Evolutionary conservation across 2,329 filamentous ascomycete genomes (phyloP).

Genomic region (Aureobasidium sp.): DNA sequence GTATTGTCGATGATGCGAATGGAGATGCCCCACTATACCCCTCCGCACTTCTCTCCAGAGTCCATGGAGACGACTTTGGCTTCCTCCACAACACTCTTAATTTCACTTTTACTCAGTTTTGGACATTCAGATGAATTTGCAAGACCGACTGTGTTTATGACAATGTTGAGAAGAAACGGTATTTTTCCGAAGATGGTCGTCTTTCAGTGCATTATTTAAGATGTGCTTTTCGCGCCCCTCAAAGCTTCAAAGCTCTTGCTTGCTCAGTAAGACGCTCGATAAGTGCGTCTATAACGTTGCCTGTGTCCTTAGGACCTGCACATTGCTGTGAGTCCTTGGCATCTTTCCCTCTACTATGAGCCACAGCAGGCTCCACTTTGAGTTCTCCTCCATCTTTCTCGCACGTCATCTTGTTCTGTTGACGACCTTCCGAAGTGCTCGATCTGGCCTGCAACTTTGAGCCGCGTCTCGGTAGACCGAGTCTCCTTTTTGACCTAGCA

Average conservation of each 20-base stretch:
- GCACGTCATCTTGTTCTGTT: not conserved
- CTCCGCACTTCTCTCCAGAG: slow-evolving; percentile 7
- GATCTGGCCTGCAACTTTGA: not conserved
- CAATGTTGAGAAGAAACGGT: not conserved
- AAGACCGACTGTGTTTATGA: not conserved
- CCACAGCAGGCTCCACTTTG: not conserved
- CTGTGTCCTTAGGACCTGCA: not conserved
- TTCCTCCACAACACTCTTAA: not conserved
- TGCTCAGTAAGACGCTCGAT: not conserved
- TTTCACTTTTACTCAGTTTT: not conserved
- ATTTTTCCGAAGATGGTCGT: not conserved
- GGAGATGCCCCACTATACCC: not conserved
- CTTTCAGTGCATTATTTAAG: not conserved
- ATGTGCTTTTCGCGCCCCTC: not conserved
- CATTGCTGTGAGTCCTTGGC: not conserved
- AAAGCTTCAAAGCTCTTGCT: not conserved
- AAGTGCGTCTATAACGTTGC: not conserved
- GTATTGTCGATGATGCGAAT: not conserved
- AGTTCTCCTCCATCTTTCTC: not conserved
- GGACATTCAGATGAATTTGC: not conserved
- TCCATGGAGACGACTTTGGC: not conserved
- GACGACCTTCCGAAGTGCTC: not conserved
- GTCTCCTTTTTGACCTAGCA: not conserved
- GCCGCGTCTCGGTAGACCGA: not conserved
- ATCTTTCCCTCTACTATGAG: not conserved